These are phyloP conservation scores for Suillus subalutaceus DNA, from an alignment of 768 basidiomycete species.

Conservation along the genomic window DNA sequence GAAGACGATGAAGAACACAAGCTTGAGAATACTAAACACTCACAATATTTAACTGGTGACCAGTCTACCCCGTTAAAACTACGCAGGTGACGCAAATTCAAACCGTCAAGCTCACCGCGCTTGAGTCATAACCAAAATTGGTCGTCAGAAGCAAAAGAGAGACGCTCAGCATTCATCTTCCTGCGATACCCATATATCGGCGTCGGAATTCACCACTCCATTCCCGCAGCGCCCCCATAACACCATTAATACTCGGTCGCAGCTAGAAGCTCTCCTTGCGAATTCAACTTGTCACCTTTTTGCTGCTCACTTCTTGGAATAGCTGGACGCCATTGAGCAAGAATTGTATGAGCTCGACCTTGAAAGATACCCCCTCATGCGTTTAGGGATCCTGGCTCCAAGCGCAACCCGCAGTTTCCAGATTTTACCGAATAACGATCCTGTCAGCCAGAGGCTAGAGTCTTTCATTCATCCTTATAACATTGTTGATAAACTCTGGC, in stretches of 20 bases:
- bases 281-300: constrained; percentile 50
- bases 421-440: too few species aligned
- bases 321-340: constrained; percentile 11
- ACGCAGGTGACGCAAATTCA: not conserved
- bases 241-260: constrained; percentile 67
- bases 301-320: constrained; percentile 13
- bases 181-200: constrained; percentile 32
- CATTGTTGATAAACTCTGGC: too few species aligned
- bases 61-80: not conserved
- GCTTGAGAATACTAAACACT: not conserved
- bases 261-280: constrained; percentile 82
- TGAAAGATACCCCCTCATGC: not conserved
- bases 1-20: not conserved
- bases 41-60: not conserved
- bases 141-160: not conserved
- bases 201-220: not conserved
- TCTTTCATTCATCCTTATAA: too few species aligned
- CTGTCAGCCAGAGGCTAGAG: too few species aligned
- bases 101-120: not conserved
- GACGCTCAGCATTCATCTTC: constrained; percentile 45
- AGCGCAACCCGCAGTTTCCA: not conserved
- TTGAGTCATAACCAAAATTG: not conserved
- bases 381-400: not conserved
- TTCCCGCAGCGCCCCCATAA: constrained; percentile 19
- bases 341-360: not conserved